Evolutionary conservation across 495 filamentous ascomycete species (phyloP).

Genomic region (Cladorrhinum samala): DNA sequence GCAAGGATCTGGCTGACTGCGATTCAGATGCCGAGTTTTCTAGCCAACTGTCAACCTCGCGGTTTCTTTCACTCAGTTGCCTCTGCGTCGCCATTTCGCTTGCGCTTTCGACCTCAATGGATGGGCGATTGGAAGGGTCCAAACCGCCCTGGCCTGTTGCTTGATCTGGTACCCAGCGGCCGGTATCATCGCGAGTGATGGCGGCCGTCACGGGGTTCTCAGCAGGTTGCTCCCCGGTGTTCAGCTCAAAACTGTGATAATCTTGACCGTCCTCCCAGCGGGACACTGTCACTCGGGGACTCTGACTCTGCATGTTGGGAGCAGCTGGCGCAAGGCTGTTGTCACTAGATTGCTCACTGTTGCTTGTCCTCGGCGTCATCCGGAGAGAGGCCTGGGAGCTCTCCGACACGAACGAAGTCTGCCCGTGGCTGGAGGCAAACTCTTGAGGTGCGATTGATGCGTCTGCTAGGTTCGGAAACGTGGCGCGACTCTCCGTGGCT

Average conservation of each 20-base stretch:
- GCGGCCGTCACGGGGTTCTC: conserved; percentile 6
- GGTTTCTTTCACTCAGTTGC: conserved; percentile 32
- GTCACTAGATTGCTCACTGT: conserved; percentile 43
- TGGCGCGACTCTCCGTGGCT: conserved; percentile 9
- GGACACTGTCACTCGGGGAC: conserved; percentile 45
- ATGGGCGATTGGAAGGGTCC: conserved; percentile 34
- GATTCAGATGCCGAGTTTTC: conserved; percentile 13
- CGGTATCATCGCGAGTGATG: conserved; percentile 28
- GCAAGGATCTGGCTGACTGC: not conserved
- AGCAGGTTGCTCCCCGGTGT: conserved; percentile 17
- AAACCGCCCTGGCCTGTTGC: conserved; percentile 36
- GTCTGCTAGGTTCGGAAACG: conserved; percentile 11
- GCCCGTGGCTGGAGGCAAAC: conserved; percentile 14
- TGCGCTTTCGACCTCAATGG: conserved; percentile 32
- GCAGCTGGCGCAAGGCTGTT: conserved; percentile 34
- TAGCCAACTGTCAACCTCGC: conserved; percentile 39
- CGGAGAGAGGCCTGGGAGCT: conserved; percentile 28
- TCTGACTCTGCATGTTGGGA: conserved; percentile 35
- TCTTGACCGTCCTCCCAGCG: conserved; percentile 39
- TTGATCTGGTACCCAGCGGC: conserved; percentile 33
- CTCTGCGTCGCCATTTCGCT: conserved; percentile 34
- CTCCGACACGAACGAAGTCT: conserved; percentile 25
- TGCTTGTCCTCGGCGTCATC: conserved; percentile 44
- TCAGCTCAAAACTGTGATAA: conserved; percentile 21
- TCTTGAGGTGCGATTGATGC: conserved; percentile 16